phyloP scores from a whole-genome alignment of 148 eudicot genomes.

The Silene conica region DNA sequence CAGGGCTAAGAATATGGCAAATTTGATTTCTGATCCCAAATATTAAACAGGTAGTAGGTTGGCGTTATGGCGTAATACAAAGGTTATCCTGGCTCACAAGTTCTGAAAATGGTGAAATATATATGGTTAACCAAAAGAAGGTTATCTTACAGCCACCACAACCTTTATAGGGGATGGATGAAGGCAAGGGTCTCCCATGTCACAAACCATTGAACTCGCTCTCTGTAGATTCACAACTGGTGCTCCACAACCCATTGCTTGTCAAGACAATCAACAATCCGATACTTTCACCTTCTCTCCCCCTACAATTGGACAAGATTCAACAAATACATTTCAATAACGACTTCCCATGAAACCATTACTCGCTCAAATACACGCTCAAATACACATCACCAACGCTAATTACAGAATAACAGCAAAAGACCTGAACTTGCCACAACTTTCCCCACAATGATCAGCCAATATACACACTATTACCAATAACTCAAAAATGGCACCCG shows the following conservation, averaged over 20 bases:
- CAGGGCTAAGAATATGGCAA: not conserved
- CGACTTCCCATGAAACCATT: conserved; percentile 3
- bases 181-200: conserved; percentile 92
- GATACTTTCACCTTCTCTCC: conserved; percentile 23
- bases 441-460: not conserved
- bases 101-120: conserved; percentile 10
- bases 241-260: conserved; percentile 79
- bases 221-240: conserved; percentile 54
- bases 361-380: conserved; percentile 11
- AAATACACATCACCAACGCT: not conserved
- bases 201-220: conserved; percentile 82
- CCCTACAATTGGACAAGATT: conserved; percentile 24
- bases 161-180: conserved; percentile 81
- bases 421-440: not conserved
- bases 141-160: conserved; percentile 49
- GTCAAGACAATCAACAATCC: conserved; percentile 45
- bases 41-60: not conserved
- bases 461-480: not conserved
- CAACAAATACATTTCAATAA: conserved; percentile 17
- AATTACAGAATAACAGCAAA: not conserved
- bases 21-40: conserved; percentile 9
- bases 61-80: conserved; percentile 9
- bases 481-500: conserved; percentile 13
- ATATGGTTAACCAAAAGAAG: conserved; percentile 18
- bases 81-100: conserved; percentile 16